Evolutionary conservation across 1,284 basidiomycete genomes (phyloP).

Genomic region (Xerocomus minutiporus): DNA sequence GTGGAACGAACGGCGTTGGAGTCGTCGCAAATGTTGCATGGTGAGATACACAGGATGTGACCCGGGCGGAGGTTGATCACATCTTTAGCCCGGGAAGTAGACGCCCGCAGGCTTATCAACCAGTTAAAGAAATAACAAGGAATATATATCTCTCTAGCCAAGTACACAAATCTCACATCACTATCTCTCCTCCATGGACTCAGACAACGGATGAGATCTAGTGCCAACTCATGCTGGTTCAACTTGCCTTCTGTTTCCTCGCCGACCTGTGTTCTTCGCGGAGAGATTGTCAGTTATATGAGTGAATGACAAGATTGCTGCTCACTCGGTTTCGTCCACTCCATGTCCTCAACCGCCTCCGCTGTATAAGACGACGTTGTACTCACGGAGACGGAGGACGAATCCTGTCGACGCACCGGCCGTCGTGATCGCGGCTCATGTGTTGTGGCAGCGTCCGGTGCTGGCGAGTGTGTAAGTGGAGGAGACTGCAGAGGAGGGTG

Average conservation of each 20-base stretch:
- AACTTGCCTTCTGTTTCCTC: slow-evolving; percentile 23
- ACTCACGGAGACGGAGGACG: slow-evolving; percentile 30
- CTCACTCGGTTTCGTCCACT: slow-evolving; percentile 30
- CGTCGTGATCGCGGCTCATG: slow-evolving; percentile 30
- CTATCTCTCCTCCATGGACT: slow-evolving; percentile 1
- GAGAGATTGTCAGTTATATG: slow-evolving; percentile 1
- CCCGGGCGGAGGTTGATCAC: neutral
- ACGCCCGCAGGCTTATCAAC: slow-evolving; percentile 4
- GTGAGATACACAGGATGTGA: neutral
- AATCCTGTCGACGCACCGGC: slow-evolving; percentile 27
- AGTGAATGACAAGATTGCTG: neutral
- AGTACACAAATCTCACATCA: slow-evolving; percentile 18
- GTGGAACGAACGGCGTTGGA: slow-evolving; percentile 19
- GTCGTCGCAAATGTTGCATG: neutral
- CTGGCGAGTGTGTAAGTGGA: slow-evolving; percentile 20
- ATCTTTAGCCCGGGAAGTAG: neutral
- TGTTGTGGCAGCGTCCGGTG: slow-evolving; percentile 19
- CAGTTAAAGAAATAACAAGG: slow-evolving; percentile 24
- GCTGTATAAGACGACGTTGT: slow-evolving; percentile 31
- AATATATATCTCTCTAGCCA: slow-evolving; percentile 23
- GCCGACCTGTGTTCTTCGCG: slow-evolving; percentile 23
- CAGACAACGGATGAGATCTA: neutral
- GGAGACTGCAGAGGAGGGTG: slow-evolving; percentile 24
- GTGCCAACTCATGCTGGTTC: slow-evolving; percentile 15
- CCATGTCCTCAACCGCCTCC: slow-evolving; percentile 26